Evolutionary conservation across 257 asterid species (phyloP), one percentile per base, ranked within the genome.

Genomic region (Thymus mandschuricus): DNA sequence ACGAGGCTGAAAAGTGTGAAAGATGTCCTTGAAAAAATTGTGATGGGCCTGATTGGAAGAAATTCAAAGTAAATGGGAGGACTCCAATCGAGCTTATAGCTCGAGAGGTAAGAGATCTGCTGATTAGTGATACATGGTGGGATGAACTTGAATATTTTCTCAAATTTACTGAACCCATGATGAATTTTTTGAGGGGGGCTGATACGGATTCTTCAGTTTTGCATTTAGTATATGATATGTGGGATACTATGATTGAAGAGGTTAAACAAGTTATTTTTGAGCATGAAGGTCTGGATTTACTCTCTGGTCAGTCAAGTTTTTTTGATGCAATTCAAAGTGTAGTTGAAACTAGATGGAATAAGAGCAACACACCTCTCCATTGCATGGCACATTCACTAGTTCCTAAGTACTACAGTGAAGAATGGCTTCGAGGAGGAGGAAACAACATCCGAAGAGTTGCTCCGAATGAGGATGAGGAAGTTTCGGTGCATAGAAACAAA

Each of bases 321-420:
- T 27, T 52, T 52, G 33, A 52, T 52, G 58, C 58, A 51, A 51
- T 15, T 51, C 30, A 5, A 6, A 2, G 21, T 51, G 58, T 52
- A 7, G 3, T 52, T 15, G 59, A 52, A 27, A 21, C 12, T 21
- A 52, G 33, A 52, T 52, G 11, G 33, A 27, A 52, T 52, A 52
- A 52, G 59, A 15, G 33, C 59, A 52, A 52, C 59, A 52, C 34
- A 52, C 59, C 13, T 52, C 59, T 52, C 10, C 59, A 52, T 52
- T 52, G 59, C 27, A 21, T 27, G 31, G 13, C 6, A 54, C 60
- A 54, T 10, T 54, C 60, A 54, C 27, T 54, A 54, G 60, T 54
- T 54, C 60, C 34, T 28, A 54, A 54, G 60, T 54, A 54, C 60
- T 54, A 54, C 35, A 54, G 34, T 21, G 6, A 54, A 27, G 60